phyloP scores from a whole-genome alignment of 768 basidiomycete genomes.

The Pulveroboletus frians region DNA sequence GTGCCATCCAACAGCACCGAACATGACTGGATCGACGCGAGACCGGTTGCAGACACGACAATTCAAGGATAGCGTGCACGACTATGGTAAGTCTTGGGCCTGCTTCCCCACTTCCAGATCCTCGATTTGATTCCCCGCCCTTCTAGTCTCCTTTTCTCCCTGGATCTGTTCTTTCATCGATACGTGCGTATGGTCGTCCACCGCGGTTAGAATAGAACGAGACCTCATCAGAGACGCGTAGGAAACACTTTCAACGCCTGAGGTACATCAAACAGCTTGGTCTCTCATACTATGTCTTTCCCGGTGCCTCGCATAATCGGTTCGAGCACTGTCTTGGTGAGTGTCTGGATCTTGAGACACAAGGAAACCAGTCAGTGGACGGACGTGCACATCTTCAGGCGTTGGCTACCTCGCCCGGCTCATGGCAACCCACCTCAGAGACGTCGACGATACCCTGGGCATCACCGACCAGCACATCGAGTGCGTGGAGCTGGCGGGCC shows the following conservation, averaged over 20 bases:
- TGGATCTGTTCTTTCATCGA: constrained; percentile 54
- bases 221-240: constrained; percentile 23
- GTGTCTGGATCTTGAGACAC: neutral
- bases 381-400: constrained; percentile 37
- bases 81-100: constrained; percentile 31
- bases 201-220: neutral
- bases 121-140: neutral
- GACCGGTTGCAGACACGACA: constrained; percentile 13
- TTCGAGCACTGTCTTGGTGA: constrained; percentile 82
- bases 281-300: constrained; percentile 69
- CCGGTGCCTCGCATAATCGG: constrained; percentile 72
- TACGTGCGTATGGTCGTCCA: constrained; percentile 41
- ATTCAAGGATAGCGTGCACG: constrained; percentile 40
- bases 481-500: constrained; percentile 75
- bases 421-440: constrained; percentile 54
- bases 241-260: constrained; percentile 72
- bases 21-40: neutral
- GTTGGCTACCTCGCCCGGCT: constrained; percentile 67
- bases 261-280: constrained; percentile 78
- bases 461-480: constrained; percentile 69
- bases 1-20: neutral
- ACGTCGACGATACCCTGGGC: constrained; percentile 52
- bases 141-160: constrained; percentile 27
- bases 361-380: neutral
- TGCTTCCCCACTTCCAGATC: neutral